Conservation (phyloP, 2,329 filamentous ascomycete species). For the Teratosphaeria pseudoeucalypti region DNA sequence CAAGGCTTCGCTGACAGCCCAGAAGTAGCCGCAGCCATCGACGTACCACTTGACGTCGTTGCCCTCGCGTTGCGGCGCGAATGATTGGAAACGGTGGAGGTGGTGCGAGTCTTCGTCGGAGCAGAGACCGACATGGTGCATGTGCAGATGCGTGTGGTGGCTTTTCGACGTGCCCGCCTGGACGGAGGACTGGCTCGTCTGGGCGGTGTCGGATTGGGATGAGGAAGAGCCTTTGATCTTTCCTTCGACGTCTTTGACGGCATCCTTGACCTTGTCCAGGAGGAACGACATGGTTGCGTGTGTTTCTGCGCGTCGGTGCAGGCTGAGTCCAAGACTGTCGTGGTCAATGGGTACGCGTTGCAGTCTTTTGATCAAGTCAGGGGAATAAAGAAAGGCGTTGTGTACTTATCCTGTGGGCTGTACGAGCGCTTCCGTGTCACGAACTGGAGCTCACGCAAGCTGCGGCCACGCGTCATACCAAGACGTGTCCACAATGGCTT, state of each 20-base stretch:
- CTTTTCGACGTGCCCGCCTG: neutral
- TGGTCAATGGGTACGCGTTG: neutral
- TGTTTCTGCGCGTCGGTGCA: neutral
- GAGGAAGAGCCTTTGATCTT: conserved; percentile 30
- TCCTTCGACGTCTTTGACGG: conserved; percentile 40
- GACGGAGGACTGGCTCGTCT: neutral
- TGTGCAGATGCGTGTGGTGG: conserved; percentile 7
- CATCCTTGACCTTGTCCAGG: conserved; percentile 46
- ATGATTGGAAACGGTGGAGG: conserved; percentile 48
- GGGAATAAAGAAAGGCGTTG: neutral
- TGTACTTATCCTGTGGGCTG: neutral
- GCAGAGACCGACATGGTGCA: conserved; percentile 25
- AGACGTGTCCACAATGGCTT: neutral
- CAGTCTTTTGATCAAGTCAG: neutral
- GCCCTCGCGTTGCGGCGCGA: conserved; percentile 61
- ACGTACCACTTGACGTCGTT: conserved; percentile 80
- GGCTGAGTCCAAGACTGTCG: neutral
- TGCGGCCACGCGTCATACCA: neutral
- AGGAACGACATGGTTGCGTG: conserved; percentile 22
- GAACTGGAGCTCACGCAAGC: neutral
- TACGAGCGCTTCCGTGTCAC: neutral
- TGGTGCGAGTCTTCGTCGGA: conserved; percentile 30
- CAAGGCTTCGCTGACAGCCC: conserved; percentile 69
- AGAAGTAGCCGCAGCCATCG: conserved; percentile 75
- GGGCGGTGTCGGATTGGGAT: neutral